Base-by-base conservation (phyloP, 2,329 filamentous ascomycete genomes). In the Epichloe sibirici region DNA sequence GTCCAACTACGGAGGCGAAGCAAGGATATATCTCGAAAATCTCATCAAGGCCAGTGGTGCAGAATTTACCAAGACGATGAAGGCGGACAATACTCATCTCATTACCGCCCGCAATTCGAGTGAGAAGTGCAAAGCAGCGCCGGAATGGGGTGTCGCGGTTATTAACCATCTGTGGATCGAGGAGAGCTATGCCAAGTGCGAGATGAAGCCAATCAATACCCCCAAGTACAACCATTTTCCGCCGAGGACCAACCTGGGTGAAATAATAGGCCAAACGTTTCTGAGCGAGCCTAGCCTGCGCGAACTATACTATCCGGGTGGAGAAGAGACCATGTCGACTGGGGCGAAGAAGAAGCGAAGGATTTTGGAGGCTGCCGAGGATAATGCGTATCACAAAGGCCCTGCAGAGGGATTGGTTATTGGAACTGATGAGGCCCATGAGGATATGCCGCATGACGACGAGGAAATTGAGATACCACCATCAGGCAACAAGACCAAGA, bases 121-220 rank as follows among this genome's bases (percentile, higher is more conserved):
- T 63, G 93, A 97, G 64, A 98, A 98, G 69, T 96, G 88, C 66
- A 83, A 86, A 39, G 93, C 93, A 1, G 93, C 93, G 0, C 80
- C 82, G 56, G 93, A 97, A 69, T 98, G 93, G 93, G 85, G 86
- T 51, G 84, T 97, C 51, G 74, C 89, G 53, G 85, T 95, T 61
- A 74, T 95, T 61, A 98, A 97, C 66, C 93, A 98, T 65, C 76
- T 98, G 1, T 98, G 93, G 93, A 78, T 98, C 45, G 93, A 98
- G 67, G 93, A 98, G 64, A 94, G 90, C 68, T 98, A 97, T 64
- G 89, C 91, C 2, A 89, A 86, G 65, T 95, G 90, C 72, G 78
- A 86, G 62, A 73, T 85, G 53, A 85, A 88, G 64, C 79, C 81
- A 0, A 71, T 90, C 23, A 85, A 86, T 4, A 80, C 87, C 49